Conservation (phyloP, 2,329 filamentous ascomycete genomes). For the Stemphylium vesicarium region DNA sequence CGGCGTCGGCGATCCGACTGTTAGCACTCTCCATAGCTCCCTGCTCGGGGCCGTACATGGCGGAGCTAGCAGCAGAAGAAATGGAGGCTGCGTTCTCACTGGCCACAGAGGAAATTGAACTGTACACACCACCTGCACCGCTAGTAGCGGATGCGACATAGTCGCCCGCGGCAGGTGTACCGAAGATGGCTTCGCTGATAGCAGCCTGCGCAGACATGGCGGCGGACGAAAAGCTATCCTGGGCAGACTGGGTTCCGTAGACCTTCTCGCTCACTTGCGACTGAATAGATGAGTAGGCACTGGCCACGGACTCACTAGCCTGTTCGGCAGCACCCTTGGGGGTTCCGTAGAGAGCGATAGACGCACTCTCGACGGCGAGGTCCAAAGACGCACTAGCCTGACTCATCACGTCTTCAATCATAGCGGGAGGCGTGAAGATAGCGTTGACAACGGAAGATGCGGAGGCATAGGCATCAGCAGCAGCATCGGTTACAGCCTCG, state of each 20-base stretch:
- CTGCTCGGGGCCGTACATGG: constrained; percentile 56
- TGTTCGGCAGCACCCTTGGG: constrained; percentile 61
- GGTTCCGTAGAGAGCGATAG: constrained; percentile 63
- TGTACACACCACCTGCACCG: constrained; percentile 47
- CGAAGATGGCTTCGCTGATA: constrained; percentile 64
- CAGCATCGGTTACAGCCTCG: constrained; percentile 58
- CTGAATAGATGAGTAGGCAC: constrained; percentile 59
- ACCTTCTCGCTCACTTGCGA: constrained; percentile 60
- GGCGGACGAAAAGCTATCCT: constrained; percentile 60
- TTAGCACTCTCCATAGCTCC: constrained; percentile 55
- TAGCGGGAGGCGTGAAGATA: constrained; percentile 63
- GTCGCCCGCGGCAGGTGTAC: constrained; percentile 57
- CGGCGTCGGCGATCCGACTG: constrained; percentile 49
- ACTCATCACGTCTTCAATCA: constrained; percentile 63
- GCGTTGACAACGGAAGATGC: constrained; percentile 56
- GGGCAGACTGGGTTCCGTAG: constrained; percentile 62
- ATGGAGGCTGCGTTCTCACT: constrained; percentile 32
- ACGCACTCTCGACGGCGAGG: constrained; percentile 65
- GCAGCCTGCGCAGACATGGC: constrained; percentile 61
- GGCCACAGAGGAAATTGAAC: constrained; percentile 23
- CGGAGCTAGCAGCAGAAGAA: constrained; percentile 50
- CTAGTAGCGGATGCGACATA: constrained; percentile 53
- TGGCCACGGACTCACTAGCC: constrained; percentile 60
- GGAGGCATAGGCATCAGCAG: constrained; percentile 57
- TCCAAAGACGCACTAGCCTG: constrained; percentile 64